phyloP scores from a whole-genome alignment of 2,329 filamentous ascomycete genomes.

The Claviceps capensis region DNA sequence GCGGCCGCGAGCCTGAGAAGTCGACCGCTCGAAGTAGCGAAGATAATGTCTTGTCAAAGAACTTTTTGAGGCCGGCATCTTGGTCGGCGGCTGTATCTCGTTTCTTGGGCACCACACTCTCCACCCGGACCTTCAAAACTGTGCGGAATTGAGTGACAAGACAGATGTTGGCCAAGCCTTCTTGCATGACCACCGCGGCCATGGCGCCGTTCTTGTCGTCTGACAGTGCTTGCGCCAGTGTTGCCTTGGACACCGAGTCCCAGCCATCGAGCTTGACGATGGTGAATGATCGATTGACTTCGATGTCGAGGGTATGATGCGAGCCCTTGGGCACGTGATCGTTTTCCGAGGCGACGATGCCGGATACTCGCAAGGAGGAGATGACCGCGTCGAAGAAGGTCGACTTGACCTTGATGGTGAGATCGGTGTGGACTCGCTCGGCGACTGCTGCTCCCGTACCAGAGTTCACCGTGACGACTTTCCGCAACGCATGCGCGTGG shows the following conservation, averaged over 20 bases:
- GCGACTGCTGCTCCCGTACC: constrained; percentile 34
- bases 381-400: constrained; percentile 45
- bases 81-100: constrained; percentile 50
- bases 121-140: constrained; percentile 49
- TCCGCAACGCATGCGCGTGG: constrained; percentile 41
- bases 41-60: constrained; percentile 64
- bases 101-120: constrained; percentile 55
- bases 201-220: constrained; percentile 69
- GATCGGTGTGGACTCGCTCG: constrained; percentile 41
- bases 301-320: constrained; percentile 59
- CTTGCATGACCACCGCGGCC: constrained; percentile 87
- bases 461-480: constrained; percentile 35
- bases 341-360: constrained; percentile 39
- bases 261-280: constrained; percentile 73
- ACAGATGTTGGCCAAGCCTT: constrained; percentile 72
- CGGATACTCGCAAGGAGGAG: constrained; percentile 42
- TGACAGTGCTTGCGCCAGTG: constrained; percentile 65
- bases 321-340: constrained; percentile 37
- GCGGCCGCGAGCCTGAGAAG: constrained; percentile 52
- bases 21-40: constrained; percentile 70
- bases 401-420: constrained; percentile 42
- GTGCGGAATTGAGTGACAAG: constrained; percentile 71
- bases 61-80: constrained; percentile 54
- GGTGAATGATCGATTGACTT: constrained; percentile 76
- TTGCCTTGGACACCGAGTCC: constrained; percentile 76